Percentiles rank a stretch among this genome's conserved stretches.
These are phyloP conservation scores for Solanum arcanum DNA, from an alignment of 257 asterid species.

Conservation along the genomic window DNA sequence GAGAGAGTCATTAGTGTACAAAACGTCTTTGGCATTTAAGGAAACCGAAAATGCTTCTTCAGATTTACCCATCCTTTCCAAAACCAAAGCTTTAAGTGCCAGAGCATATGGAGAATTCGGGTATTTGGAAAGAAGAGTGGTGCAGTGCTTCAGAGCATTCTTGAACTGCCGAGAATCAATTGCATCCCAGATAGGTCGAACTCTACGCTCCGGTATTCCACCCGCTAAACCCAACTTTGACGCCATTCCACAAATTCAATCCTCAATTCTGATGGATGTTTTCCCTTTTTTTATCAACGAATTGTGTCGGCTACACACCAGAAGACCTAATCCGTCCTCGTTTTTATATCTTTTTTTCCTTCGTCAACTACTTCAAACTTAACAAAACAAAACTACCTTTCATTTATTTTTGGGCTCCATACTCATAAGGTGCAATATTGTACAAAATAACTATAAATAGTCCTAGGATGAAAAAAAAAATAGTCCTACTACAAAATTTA, in stretches of 20 bases:
- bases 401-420: neutral
- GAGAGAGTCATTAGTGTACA: conserved; percentile 43
- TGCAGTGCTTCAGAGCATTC: conserved; percentile 74
- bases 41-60: conserved; percentile 81
- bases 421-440: neutral
- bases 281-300: neutral
- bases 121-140: conserved; percentile 59
- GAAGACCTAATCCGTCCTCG: neutral
- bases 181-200: conserved; percentile 94
- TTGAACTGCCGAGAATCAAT: conserved; percentile 91
- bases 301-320: neutral
- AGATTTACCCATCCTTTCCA: conserved; percentile 79
- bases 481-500: too few relatives aligned
- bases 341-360: neutral
- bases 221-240: conserved; percentile 89
- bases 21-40: conserved; percentile 64
- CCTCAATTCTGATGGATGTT: neutral
- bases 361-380: too few relatives aligned
- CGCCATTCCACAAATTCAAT: conserved; percentile 28
- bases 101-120: conserved; percentile 86
- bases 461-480: too few relatives aligned
- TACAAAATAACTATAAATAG: too few relatives aligned
- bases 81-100: conserved; percentile 73
- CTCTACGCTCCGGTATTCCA: conserved; percentile 91
- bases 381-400: neutral